phyloP scores from a whole-genome alignment of 176 grass and related monocot genomes.

The Eragrostis curvula region DNA sequence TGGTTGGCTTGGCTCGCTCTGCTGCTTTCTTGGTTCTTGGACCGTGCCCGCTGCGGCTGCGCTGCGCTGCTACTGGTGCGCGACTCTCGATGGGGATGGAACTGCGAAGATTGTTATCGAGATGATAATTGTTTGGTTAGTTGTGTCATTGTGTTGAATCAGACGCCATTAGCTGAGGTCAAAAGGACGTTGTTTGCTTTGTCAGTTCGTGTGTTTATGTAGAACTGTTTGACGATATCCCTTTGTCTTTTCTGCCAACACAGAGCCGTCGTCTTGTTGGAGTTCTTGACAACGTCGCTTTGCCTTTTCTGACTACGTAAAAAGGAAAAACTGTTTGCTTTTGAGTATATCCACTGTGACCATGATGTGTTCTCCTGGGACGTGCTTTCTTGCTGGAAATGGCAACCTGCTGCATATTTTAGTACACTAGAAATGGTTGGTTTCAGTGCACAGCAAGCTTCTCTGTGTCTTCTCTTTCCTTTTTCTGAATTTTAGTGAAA shows the following conservation, averaged over 20 bases:
- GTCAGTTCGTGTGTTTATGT: neutral
- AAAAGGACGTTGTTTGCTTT: slow-evolving; percentile 2
- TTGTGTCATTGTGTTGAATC: slow-evolving; percentile 12
- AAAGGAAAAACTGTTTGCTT: too few species aligned
- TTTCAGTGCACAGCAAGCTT: neutral
- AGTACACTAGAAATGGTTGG: neutral
- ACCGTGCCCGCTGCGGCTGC: neutral
- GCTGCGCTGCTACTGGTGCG: neutral
- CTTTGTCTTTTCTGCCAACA: neutral
- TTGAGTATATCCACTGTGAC: neutral
- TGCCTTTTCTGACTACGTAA: neutral
- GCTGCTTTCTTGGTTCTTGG: neutral
- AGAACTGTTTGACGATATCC: neutral
- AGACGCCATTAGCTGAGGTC: neutral
- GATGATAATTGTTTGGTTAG: neutral
- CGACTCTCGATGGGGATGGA: neutral
- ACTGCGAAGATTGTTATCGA: neutral
- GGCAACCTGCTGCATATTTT: neutral
- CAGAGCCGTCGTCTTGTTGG: neutral
- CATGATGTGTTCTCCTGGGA: neutral
- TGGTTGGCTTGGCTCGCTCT: neutral
- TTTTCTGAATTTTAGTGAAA: neutral
- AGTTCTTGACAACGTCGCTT: neutral
- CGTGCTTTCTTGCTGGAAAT: slow-evolving; percentile 8
- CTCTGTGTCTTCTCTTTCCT: neutral